These are phyloP conservation scores for Colletotrichum echinochloae DNA, from an alignment of 2,329 filamentous ascomycete genomes.

Conservation along the genomic window DNA sequence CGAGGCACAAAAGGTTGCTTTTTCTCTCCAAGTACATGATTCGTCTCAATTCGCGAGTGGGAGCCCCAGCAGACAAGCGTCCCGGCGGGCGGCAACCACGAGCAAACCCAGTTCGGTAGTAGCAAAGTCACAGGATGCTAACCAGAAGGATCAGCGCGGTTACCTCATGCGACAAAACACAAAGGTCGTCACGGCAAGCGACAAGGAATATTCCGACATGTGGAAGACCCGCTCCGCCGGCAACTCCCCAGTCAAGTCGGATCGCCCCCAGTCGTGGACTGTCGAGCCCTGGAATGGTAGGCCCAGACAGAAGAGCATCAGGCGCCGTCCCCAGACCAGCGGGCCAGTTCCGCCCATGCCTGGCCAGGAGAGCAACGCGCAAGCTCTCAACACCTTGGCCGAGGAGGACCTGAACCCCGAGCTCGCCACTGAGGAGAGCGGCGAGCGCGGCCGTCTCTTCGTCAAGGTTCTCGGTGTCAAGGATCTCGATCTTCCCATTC, in stretches of 20 bases:
- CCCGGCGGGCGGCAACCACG: conserved; percentile 44
- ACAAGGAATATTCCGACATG: conserved; percentile 72
- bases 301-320: conserved; percentile 72
- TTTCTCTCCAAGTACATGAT: conserved; percentile 50
- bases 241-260: conserved; percentile 78
- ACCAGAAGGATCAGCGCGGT: conserved; percentile 85
- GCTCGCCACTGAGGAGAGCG: conserved; percentile 76
- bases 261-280: conserved; percentile 91
- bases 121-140: conserved; percentile 64
- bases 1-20: conserved; percentile 93
- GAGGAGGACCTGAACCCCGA: conserved; percentile 75
- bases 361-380: conserved; percentile 85
- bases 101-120: conserved; percentile 25
- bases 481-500: conserved; percentile 90
- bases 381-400: conserved; percentile 71
- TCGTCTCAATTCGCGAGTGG: conserved; percentile 41
- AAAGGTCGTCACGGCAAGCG: conserved; percentile 93
- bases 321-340: conserved; percentile 66
- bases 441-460: conserved; percentile 90
- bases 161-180: conserved; percentile 99
- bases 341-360: conserved; percentile 86
- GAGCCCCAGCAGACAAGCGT: conserved; percentile 60
- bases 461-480: conserved; percentile 99
- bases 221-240: conserved; percentile 70
- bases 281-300: conserved; percentile 97